Evolutionary conservation across 2,329 filamentous ascomycete species (phyloP).

Genomic region (Didymella glomerata): DNA sequence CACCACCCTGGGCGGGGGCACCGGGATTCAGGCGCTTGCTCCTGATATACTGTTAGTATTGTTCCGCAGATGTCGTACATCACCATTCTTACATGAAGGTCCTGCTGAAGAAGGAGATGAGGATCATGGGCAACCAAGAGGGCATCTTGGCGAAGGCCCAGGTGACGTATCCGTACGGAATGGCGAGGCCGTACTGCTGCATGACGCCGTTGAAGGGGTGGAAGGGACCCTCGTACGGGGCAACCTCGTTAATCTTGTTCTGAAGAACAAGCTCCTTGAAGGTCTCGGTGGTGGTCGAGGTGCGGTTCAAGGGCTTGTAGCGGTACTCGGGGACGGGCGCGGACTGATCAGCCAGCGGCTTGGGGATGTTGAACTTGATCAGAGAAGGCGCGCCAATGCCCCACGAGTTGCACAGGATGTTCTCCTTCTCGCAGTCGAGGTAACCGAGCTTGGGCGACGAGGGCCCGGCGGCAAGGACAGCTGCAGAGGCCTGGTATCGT

Average conservation of each 20-base stretch:
- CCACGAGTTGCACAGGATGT: slow-evolving; percentile 79
- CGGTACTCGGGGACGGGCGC: slow-evolving; percentile 71
- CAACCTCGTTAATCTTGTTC: slow-evolving; percentile 62
- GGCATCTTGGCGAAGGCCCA: slow-evolving; percentile 69
- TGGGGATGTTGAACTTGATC: slow-evolving; percentile 70
- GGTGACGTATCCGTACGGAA: slow-evolving; percentile 72
- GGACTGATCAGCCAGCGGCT: slow-evolving; percentile 68
- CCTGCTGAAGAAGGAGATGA: slow-evolving; percentile 76
- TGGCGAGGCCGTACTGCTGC: slow-evolving; percentile 67
- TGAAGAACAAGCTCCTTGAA: slow-evolving; percentile 69
- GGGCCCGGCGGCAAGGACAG: slow-evolving; percentile 68
- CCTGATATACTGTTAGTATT: slow-evolving; percentile 32
- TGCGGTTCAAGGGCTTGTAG: slow-evolving; percentile 73
- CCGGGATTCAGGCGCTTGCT: slow-evolving; percentile 36
- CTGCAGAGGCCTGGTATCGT: slow-evolving; percentile 64
- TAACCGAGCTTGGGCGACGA: slow-evolving; percentile 72
- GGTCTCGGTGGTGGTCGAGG: slow-evolving; percentile 70
- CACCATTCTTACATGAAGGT: slow-evolving; percentile 72
- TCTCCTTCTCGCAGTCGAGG: slow-evolving; percentile 78
- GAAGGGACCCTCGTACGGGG: slow-evolving; percentile 71
- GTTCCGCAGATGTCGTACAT: too few relatives aligned
- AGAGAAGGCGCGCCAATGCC: slow-evolving; percentile 69
- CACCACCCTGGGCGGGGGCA: slow-evolving; percentile 18
- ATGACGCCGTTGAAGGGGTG: slow-evolving; percentile 78
- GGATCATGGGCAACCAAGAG: slow-evolving; percentile 79